Evolutionary conservation across 352 stramenopile genomes (phyloP).

Genomic region (Phytophthora kernoviae): DNA sequence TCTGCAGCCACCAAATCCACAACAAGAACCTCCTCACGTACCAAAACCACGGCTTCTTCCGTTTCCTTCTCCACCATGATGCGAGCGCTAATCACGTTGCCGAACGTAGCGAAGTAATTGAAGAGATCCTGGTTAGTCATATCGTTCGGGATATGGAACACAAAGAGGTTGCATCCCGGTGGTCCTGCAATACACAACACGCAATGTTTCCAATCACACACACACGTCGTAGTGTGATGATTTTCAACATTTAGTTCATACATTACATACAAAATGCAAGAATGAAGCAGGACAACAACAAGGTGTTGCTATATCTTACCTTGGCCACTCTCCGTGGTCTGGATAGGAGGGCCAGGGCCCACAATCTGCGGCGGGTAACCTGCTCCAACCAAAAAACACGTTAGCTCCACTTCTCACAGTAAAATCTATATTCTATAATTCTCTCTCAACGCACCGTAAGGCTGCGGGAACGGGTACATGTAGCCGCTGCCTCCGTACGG

Average conservation of each 20-base stretch:
- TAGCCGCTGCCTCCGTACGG: conserved; percentile 76
- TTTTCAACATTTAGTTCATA: conserved; percentile 50
- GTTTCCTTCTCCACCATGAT: conserved; percentile 98
- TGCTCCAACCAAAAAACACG: conserved; percentile 18
- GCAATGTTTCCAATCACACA: conserved; percentile 46
- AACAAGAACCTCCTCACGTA: conserved; percentile 41
- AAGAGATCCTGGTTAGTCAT: conserved; percentile 98
- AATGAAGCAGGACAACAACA: conserved; percentile 21
- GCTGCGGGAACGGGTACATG: conserved; percentile 88
- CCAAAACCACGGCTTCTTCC: conserved; percentile 93
- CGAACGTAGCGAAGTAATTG: conserved; percentile 95
- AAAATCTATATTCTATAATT: not conserved
- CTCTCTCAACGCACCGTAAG: conserved; percentile 59
- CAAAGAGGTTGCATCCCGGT: conserved; percentile 97
- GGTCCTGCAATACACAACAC: conserved; percentile 80
- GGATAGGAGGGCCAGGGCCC: conserved; percentile 84
- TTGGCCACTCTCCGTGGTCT: conserved; percentile 89
- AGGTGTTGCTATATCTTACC: conserved; percentile 45
- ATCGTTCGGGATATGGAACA: conserved; percentile 98
- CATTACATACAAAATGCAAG: conserved; percentile 40
- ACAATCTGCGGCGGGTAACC: conserved; percentile 86
- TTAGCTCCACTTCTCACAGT: too few relatives aligned
- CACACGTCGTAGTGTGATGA: conserved; percentile 44
- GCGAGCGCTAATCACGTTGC: conserved; percentile 94
- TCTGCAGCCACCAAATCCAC: not conserved